Percentiles rank a stretch among this genome's conserved stretches.
Evolutionary conservation across 441 rosid species (phyloP).

Genomic region (Populus hybrid): DNA sequence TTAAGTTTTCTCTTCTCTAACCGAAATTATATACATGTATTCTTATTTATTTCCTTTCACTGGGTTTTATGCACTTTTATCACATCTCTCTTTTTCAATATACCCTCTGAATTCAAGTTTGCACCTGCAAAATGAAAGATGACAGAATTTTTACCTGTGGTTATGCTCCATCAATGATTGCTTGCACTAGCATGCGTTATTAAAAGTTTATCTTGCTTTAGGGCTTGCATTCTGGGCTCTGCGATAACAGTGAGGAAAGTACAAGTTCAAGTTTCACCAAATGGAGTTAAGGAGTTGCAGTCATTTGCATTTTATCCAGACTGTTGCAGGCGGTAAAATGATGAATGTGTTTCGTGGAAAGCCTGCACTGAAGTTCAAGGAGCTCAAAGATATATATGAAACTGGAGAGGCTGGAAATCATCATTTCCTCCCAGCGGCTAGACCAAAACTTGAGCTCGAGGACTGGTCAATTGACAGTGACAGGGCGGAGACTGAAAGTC

Average conservation of each 20-base stretch:
- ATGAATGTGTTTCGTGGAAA: constrained; percentile 36
- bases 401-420: constrained; percentile 9
- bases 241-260: background rate
- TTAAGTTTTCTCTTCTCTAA: background rate
- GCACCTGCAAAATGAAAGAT: background rate
- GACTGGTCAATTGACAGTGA: constrained; percentile 18
- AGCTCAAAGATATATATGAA: constrained; percentile 38
- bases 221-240: background rate
- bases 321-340: constrained; percentile 34
- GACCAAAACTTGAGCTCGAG: constrained; percentile 23
- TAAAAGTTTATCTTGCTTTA: background rate
- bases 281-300: constrained; percentile 51
- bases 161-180: background rate
- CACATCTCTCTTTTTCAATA: background rate
- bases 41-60: background rate
- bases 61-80: too few species aligned
- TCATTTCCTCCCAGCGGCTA: constrained; percentile 17
- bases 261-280: background rate
- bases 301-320: constrained; percentile 42
- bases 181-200: background rate
- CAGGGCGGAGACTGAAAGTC: constrained; percentile 23
- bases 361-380: constrained; percentile 41
- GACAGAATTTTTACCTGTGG: background rate
- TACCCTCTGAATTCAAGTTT: background rate
- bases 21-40: background rate